These are phyloP conservation scores for Sedum album DNA, from an alignment of 164 flowering plant species.

Conservation along the genomic window DNA sequence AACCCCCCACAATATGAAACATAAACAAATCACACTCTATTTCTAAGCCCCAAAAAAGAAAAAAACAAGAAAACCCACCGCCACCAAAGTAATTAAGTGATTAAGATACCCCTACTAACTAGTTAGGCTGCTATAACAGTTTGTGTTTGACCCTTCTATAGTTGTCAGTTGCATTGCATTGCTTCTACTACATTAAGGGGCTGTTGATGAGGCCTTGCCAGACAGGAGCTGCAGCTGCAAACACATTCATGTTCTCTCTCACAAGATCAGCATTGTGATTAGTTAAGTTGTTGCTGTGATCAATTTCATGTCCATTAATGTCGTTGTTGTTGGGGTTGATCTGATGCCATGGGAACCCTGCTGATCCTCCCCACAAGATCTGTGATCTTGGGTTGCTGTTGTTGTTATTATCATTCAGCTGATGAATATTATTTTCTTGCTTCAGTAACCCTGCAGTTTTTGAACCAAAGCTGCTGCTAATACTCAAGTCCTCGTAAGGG, in stretches of 20 bases:
- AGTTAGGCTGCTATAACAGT: not conserved
- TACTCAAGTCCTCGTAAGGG: constrained; percentile 3
- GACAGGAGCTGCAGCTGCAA: constrained; percentile 7
- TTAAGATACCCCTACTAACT: not conserved
- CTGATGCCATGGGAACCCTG: constrained; percentile 6
- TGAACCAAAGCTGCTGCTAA: not conserved
- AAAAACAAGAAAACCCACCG: not conserved
- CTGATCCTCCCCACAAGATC: not conserved
- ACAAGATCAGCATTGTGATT: not conserved
- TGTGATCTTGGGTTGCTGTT: not conserved
- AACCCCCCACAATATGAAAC: not conserved
- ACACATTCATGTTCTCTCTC: constrained; percentile 3
- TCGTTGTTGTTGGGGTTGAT: not conserved
- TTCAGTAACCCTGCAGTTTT: not conserved
- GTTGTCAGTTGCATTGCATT: no score
- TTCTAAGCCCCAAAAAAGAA: not conserved
- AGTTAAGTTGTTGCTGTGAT: not conserved
- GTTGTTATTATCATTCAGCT: not conserved
- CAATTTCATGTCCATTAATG: constrained; percentile 4
- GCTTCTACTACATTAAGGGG: constrained; percentile 8
- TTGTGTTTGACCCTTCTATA: not conserved
- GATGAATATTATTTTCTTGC: not conserved
- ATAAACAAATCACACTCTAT: not conserved
- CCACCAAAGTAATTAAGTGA: not conserved
- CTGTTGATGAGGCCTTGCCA: constrained; percentile 11